phyloP scores from a whole-genome alignment of 257 asterid species.

The Jacaranda copaia region DNA sequence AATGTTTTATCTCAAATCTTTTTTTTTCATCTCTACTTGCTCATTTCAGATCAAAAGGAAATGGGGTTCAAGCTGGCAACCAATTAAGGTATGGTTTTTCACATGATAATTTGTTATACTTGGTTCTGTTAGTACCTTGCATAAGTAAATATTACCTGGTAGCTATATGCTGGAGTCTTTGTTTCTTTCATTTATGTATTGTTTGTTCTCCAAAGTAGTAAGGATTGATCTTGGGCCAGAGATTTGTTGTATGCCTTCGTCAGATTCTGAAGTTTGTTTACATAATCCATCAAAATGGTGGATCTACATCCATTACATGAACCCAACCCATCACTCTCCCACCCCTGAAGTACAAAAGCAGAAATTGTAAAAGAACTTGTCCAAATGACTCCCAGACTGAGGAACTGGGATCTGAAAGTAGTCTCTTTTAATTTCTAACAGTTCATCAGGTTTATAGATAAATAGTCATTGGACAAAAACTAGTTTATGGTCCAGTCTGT shows the following conservation, averaged over 20 bases:
- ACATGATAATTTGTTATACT: background rate
- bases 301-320: constrained; percentile 11
- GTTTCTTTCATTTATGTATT: constrained; percentile 9
- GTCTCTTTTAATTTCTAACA: background rate
- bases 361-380: background rate
- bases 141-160: constrained; percentile 18
- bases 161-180: background rate
- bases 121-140: background rate
- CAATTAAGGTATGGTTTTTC: constrained; percentile 59
- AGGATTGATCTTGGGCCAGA: background rate
- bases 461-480: background rate
- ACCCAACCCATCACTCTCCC: background rate
- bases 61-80: constrained; percentile 55
- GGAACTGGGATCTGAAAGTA: constrained; percentile 5
- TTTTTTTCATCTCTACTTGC: constrained; percentile 13
- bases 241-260: constrained; percentile 8
- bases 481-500: constrained; percentile 5
- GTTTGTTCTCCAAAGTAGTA: background rate
- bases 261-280: constrained; percentile 3
- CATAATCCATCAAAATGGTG: background rate
- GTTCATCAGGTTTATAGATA: background rate
- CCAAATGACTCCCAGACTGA: constrained; percentile 4
- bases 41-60: constrained; percentile 54
- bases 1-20: constrained; percentile 30
- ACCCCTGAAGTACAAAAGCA: background rate